These are phyloP conservation scores for Taphrina flavorubra DNA, from an alignment of 1,139 yeast genomes.

Conservation along the genomic window DNA sequence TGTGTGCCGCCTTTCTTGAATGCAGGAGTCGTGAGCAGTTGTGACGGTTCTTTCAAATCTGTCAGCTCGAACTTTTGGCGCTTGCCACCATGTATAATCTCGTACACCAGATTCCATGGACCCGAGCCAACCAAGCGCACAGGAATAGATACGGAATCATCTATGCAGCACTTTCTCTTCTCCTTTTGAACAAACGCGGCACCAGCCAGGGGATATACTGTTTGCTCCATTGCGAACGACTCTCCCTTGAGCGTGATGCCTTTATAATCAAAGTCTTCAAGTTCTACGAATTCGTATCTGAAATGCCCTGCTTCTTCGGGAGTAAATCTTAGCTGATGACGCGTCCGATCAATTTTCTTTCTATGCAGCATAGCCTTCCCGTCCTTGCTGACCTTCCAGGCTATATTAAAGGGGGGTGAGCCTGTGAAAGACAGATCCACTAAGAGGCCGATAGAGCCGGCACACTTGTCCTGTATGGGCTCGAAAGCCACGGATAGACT, in stretches of 20 bases:
- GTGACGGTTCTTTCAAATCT: conserved; percentile 55
- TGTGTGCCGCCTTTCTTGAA: conserved; percentile 72
- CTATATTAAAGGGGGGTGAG: conserved; percentile 77
- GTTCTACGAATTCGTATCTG: conserved; percentile 66
- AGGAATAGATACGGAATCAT: conserved; percentile 59
- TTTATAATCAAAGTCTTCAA: conserved; percentile 53
- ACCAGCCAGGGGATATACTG: conserved; percentile 53
- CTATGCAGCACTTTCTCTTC: conserved; percentile 56
- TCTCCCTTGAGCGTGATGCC: conserved; percentile 49
- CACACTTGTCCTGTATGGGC: conserved; percentile 77
- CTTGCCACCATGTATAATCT: conserved; percentile 62
- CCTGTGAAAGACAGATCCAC: conserved; percentile 74
- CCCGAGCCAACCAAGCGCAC: conserved; percentile 73
- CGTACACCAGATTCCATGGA: conserved; percentile 76
- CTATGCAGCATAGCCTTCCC: conserved; percentile 47
- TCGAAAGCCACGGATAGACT: conserved; percentile 56
- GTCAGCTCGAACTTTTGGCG: conserved; percentile 56
- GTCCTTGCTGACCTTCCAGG: conserved; percentile 60
- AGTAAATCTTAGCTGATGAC: conserved; percentile 67
- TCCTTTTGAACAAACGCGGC: conserved; percentile 51
- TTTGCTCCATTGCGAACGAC: conserved; percentile 50
- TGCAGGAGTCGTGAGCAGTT: conserved; percentile 61
- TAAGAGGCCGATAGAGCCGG: conserved; percentile 86
- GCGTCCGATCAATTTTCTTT: conserved; percentile 49
- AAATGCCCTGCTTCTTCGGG: conserved; percentile 85